Percentiles rank a stretch among this genome's conserved stretches.
These are phyloP conservation scores for Collybiopsis luxurians DNA, from an alignment of 768 basidiomycete species.

Conservation along the genomic window DNA sequence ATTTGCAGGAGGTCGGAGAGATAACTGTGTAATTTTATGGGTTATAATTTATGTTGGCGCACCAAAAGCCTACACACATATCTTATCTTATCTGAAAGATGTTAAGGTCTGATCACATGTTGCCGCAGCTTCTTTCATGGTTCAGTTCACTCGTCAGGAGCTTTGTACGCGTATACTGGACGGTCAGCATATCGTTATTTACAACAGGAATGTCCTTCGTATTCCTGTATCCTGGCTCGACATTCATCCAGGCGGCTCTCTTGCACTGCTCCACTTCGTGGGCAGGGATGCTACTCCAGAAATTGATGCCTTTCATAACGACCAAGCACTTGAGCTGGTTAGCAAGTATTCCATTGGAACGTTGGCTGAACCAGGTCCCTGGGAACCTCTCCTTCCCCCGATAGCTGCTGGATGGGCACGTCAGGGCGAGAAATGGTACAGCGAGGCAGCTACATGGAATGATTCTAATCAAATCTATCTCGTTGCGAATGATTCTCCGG, in stretches of 20 bases:
- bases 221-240: constrained; percentile 77
- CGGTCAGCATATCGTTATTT: constrained; percentile 77
- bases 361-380: constrained; percentile 58
- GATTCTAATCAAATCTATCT: constrained; percentile 60
- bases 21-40: too few relatives aligned
- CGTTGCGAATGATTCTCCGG: constrained; percentile 36
- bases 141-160: constrained; percentile 38
- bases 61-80: too few relatives aligned
- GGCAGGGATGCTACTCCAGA: constrained; percentile 95
- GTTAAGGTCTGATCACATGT: too few relatives aligned
- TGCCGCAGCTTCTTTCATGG: background rate
- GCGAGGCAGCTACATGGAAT: constrained; percentile 52
- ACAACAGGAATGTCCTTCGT: constrained; percentile 58
- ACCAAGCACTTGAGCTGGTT: constrained; percentile 53
- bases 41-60: too few relatives aligned
- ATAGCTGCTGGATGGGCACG: constrained; percentile 83
- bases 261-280: constrained; percentile 91
- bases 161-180: constrained; percentile 70
- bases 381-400: constrained; percentile 84
- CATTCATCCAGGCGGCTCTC: constrained; percentile 84
- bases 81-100: too few relatives aligned
- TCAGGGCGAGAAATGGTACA: constrained; percentile 57
- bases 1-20: background rate
- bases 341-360: constrained; percentile 66
- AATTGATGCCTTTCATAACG: constrained; percentile 86